Percentiles rank a stretch among this genome's conserved stretches.
phyloP scores from a whole-genome alignment of 208 protist genomes.

The Balamuthia mandrillaris region DNA sequence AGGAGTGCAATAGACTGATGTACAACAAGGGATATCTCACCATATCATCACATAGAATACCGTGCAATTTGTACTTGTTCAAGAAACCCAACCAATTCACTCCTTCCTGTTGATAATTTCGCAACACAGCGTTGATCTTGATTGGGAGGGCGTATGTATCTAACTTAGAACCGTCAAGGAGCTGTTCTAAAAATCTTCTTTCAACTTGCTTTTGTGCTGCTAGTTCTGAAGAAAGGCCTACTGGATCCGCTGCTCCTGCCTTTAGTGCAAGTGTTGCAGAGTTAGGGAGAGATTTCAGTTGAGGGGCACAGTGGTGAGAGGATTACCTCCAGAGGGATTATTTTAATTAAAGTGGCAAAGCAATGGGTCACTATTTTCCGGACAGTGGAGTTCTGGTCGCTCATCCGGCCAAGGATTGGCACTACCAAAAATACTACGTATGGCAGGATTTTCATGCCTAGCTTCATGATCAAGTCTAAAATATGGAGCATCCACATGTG shows the following conservation, averaged over 20 bases:
- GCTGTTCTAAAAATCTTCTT: conserved; percentile 72
- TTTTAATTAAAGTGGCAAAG: conserved; percentile 73
- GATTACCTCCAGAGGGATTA: conserved; percentile 76
- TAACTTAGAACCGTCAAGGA: conserved; percentile 66
- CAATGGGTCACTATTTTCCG: conserved; percentile 56
- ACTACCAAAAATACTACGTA: conserved; percentile 69
- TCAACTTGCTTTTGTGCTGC: conserved; percentile 37
- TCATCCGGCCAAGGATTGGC: conserved; percentile 69
- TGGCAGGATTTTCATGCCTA: conserved; percentile 65
- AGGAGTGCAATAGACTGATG: not conserved
- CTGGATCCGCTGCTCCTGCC: conserved; percentile 37
- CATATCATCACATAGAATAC: conserved; percentile 82
- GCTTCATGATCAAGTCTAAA: conserved; percentile 38
- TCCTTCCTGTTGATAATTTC: conserved; percentile 83
- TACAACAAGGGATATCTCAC: not conserved
- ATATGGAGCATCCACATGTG: not conserved
- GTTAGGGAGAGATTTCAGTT: too few relatives aligned
- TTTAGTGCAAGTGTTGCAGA: too few relatives aligned
- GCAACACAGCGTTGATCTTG: conserved; percentile 69
- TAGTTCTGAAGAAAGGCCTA: conserved; percentile 39
- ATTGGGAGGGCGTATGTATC: conserved; percentile 57
- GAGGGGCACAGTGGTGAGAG: too few relatives aligned
- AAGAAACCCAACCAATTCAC: conserved; percentile 85
- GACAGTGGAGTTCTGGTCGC: conserved; percentile 58
- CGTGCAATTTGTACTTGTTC: conserved; percentile 73